Percentiles rank a stretch among this genome's conserved stretches.
Evolutionary conservation across 1,139 yeast genomes (phyloP).

Genomic region (Candida sp.): DNA sequence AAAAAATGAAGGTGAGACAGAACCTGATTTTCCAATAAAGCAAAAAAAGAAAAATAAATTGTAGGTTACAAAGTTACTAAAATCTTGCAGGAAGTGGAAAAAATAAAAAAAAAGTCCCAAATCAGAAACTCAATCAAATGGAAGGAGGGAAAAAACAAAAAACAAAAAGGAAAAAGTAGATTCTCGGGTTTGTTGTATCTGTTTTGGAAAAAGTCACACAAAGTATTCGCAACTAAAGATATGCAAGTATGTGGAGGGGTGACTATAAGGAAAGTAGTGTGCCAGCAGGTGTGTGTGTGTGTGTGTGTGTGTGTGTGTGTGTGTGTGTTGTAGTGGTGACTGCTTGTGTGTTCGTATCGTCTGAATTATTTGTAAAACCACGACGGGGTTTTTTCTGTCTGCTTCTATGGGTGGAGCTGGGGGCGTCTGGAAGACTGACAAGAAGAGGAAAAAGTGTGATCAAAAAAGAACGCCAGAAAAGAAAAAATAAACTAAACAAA

Average conservation of each 20-base stretch:
- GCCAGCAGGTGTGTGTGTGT: too few species aligned
- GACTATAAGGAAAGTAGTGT: too few species aligned
- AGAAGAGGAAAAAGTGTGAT: too few species aligned
- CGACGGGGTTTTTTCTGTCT: too few species aligned
- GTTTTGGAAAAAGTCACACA: background rate
- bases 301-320: too few species aligned
- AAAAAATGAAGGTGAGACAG: background rate
- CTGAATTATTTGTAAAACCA: too few species aligned
- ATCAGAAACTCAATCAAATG: background rate
- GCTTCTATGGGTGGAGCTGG: too few species aligned
- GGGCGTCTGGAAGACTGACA: too few species aligned
- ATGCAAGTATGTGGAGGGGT: background rate
- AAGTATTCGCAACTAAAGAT: background rate
- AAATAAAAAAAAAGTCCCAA: background rate
- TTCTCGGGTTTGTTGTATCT: background rate
- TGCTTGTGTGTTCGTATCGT: too few species aligned
- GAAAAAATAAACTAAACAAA: too few species aligned
- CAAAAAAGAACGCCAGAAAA: too few species aligned
- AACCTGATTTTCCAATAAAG: background rate
- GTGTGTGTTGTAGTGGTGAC: too few species aligned
- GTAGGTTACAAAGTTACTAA: background rate
- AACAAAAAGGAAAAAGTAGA: background rate
- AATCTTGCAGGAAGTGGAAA: constrained; percentile 1
- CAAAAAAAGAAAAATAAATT: background rate
- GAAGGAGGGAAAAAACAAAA: background rate